phyloP scores from a whole-genome alignment of 2,329 filamentous ascomycete species.

The Pyrenochaeta sp. region DNA sequence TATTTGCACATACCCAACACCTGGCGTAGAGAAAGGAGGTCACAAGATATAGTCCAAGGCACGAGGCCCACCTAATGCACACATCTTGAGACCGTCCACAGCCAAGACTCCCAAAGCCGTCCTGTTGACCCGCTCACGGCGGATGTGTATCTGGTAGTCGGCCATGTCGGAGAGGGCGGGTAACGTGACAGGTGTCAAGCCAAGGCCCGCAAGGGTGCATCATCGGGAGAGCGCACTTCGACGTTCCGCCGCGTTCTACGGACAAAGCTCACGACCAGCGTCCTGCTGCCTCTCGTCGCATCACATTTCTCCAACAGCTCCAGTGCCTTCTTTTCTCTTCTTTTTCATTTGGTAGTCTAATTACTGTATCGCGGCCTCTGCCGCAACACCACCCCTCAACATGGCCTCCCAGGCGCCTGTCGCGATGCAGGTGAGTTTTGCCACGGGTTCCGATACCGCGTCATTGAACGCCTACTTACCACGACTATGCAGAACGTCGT shows the following conservation, averaged over 20 bases:
- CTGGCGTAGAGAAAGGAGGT: too few species aligned
- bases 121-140: too few species aligned
- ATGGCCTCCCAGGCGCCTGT: slow-evolving; percentile 63
- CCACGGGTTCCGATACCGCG: slow-evolving; percentile 35
- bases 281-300: slow-evolving; percentile 30
- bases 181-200: slow-evolving; percentile 24
- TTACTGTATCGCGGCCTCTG: slow-evolving; percentile 37
- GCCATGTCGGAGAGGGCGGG: background rate
- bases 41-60: too few species aligned
- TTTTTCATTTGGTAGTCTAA: slow-evolving; percentile 25
- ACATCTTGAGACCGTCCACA: too few species aligned
- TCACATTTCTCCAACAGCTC: slow-evolving; percentile 21
- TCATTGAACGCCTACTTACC: slow-evolving; percentile 28
- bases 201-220: slow-evolving; percentile 15
- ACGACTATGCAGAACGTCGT: slow-evolving; percentile 53
- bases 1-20: too few species aligned
- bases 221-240: slow-evolving; percentile 25
- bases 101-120: too few species aligned
- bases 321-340: slow-evolving; percentile 28
- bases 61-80: too few species aligned
- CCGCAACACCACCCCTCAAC: slow-evolving; percentile 38
- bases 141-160: background rate
- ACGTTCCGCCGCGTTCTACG: slow-evolving; percentile 37
- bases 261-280: slow-evolving; percentile 20
- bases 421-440: slow-evolving; percentile 56